A percentile compares a stretch with the other conserved stretches of the same genome.
phyloP scores from a whole-genome alignment of 805 yeast genomes.

The Ogataea naganishii region DNA sequence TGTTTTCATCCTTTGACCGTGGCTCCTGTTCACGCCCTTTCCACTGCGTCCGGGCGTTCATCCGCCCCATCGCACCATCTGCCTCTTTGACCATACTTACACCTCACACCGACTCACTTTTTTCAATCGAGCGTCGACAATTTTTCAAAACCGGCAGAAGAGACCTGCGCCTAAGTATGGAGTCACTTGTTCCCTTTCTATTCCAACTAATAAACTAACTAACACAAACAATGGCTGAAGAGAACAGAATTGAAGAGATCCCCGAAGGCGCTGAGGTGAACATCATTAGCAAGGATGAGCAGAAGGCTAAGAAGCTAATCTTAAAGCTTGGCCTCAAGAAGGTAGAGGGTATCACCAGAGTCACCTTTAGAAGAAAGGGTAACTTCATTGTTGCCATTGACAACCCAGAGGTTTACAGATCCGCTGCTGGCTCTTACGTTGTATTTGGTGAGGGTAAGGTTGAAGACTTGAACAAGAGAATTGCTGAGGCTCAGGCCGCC shows the following conservation, averaged over 20 bases:
- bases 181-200: not conserved
- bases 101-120: too few species aligned
- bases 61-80: too few species aligned
- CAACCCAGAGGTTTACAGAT: slow-evolving; percentile 89
- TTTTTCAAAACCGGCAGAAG: not conserved
- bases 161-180: not conserved
- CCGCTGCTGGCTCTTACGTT: slow-evolving; percentile 88
- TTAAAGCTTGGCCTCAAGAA: slow-evolving; percentile 83
- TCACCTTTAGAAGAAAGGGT: slow-evolving; percentile 89
- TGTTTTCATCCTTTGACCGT: too few species aligned
- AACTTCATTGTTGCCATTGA: slow-evolving; percentile 88
- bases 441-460: slow-evolving; percentile 98
- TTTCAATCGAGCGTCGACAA: too few species aligned
- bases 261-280: slow-evolving; percentile 80
- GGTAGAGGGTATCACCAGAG: slow-evolving; percentile 89
- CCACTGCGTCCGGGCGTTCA: too few species aligned
- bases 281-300: slow-evolving; percentile 82
- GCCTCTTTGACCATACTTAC: too few species aligned
- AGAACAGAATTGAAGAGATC: slow-evolving; percentile 32
- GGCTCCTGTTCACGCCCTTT: too few species aligned
- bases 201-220: not conserved
- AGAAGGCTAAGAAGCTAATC: slow-evolving; percentile 89
- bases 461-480: slow-evolving; percentile 85
- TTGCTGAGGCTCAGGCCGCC: slow-evolving; percentile 76
- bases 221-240: slow-evolving; percentile 19